Percentiles rank a stretch among this genome's conserved stretches.
phyloP scores from a whole-genome alignment of 2,329 filamentous ascomycete species.

The Pseudovirgaria hyperparasitica region DNA sequence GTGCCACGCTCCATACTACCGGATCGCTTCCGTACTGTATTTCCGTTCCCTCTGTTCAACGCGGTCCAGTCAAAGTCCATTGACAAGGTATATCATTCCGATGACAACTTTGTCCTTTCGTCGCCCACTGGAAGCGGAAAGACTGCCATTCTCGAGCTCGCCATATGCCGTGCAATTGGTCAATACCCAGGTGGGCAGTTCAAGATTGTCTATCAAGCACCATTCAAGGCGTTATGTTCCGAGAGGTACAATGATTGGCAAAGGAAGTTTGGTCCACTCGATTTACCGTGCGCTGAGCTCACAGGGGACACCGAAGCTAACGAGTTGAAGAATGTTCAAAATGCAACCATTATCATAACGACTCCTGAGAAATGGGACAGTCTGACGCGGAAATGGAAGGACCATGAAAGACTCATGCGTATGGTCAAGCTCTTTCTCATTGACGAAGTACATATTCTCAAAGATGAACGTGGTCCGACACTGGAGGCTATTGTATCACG shows the following conservation, averaged over 20 bases:
- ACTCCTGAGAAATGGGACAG: conserved; percentile 91
- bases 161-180: conserved; percentile 59
- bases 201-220: conserved; percentile 77
- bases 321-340: conserved; percentile 56
- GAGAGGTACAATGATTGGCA: conserved; percentile 70
- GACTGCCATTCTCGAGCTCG: conserved; percentile 68
- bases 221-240: conserved; percentile 70
- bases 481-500: conserved; percentile 75
- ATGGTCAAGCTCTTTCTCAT: conserved; percentile 71
- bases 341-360: conserved; percentile 70
- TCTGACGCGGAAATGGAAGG: conserved; percentile 75
- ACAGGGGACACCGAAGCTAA: conserved; percentile 65
- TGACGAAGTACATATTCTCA: conserved; percentile 79
- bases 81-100: conserved; percentile 47
- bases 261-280: conserved; percentile 55
- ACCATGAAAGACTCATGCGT: conserved; percentile 61
- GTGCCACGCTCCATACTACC: conserved; percentile 49
- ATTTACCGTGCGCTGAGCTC: conserved; percentile 59
- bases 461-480: conserved; percentile 64
- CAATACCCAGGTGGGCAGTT: conserved; percentile 45
- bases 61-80: conserved; percentile 76
- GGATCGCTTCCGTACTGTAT: conserved; percentile 56
- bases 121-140: conserved; percentile 81
- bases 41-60: conserved; percentile 66
- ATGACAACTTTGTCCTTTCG: conserved; percentile 67